Conservation (phyloP, 768 basidiomycete genomes). For the Hericium coralloides region DNA sequence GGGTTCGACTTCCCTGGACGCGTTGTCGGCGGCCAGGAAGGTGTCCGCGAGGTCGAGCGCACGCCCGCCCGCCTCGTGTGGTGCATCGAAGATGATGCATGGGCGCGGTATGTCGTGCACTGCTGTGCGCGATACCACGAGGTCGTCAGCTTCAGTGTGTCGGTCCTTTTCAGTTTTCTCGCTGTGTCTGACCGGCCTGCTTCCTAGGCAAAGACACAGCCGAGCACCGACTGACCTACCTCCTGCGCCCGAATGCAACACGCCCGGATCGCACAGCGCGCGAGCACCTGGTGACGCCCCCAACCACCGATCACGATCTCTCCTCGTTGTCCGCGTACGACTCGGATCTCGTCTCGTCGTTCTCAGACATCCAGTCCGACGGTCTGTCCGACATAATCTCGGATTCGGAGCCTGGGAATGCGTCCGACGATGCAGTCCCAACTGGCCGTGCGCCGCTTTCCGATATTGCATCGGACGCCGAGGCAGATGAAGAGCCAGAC, state of each 20-base stretch:
- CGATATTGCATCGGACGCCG: slow-evolving; percentile 23
- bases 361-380: slow-evolving; percentile 18
- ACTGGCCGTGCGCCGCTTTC: slow-evolving; percentile 8
- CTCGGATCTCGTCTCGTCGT: slow-evolving; percentile 33
- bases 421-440: slow-evolving; percentile 19
- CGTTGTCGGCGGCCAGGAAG: slow-evolving; percentile 41
- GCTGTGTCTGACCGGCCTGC: no score
- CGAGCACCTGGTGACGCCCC: slow-evolving; percentile 55
- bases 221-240: slow-evolving; percentile 61
- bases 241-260: slow-evolving; percentile 68
- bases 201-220: slow-evolving; percentile 43
- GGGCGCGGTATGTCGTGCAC: slow-evolving; percentile 75
- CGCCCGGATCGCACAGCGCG: slow-evolving; percentile 43
- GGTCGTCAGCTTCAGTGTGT: slow-evolving; percentile 75
- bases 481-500: slow-evolving; percentile 17
- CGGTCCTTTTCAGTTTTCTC: no score
- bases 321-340: slow-evolving; percentile 41
- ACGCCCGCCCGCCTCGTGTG: slow-evolving; percentile 64
- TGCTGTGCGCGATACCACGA: slow-evolving; percentile 76
- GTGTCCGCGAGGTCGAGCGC: slow-evolving; percentile 56
- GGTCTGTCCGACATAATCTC: slow-evolving; percentile 16
- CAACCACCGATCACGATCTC: slow-evolving; percentile 57
- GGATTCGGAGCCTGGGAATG: slow-evolving; percentile 7
- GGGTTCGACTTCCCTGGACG: slow-evolving; percentile 28
- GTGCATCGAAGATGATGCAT: slow-evolving; percentile 61